Base-by-base conservation (phyloP, 1,139 yeast species). In the Meyerozyma carpophila region DNA sequence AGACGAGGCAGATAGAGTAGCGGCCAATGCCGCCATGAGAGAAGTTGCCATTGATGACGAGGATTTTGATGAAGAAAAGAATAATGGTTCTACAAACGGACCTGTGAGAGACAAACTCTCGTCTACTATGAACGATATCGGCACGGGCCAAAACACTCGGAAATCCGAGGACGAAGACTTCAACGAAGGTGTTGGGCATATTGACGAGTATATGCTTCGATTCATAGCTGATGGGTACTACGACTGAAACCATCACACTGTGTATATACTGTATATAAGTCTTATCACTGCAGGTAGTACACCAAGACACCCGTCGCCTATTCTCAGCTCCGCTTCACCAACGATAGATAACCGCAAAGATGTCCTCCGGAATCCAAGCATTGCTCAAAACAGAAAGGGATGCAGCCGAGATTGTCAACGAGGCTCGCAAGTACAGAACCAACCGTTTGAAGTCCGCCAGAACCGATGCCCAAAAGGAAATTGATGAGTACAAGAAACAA, bases 191-290 rank as follows among this genome's bases (percentile, higher is more conserved):
- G 77, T 87, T 43, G 95, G 95, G 5, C 96, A 90, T 62, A 79
- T 93, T 45, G 98, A 94, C 61, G 98, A 94, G 73, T 94, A 91
- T 65, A 94, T 94, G 98, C 80, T 94, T 51, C 72, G 91, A 48
- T 88, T 80, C 58, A 87, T 94, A 47, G 94, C 95, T 47, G 83
- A 83, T 47, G 96, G 96, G 0, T 79, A 71, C 57, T 86, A 81
- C 56, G 82, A 77, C 43, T 73, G 46, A 47, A n/a, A 32, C 36
- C 20, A 34, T 45, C 47, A 47, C 43, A 41, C 43, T 46, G 51
- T 45, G 14, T 39, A 37, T 42, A 44, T 32, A 43, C 14, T 24
- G 9, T 26, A 31, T 29, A 36, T 21, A 13, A n/a, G 14, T 11
- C 34, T 31, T 31, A 31, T 31, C 34, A 31, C 21, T 38, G 34